A percentile compares a stretch with the other conserved stretches of the same genome.
Conservation (phyloP, 805 yeast genomes). For the Suhomyces vadensis region DNA sequence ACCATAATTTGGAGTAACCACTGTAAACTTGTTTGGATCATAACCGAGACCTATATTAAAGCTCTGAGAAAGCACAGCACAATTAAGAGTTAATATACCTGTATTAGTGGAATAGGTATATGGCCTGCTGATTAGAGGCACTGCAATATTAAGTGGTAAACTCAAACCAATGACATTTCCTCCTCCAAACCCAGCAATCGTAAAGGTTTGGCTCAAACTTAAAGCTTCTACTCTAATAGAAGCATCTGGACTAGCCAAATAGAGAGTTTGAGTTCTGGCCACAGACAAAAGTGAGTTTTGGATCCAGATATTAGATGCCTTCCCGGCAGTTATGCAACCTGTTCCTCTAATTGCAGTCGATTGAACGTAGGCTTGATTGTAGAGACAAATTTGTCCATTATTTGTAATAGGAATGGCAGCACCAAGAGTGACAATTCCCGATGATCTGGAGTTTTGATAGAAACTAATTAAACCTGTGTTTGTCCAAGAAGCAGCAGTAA, state of each 20-base stretch:
- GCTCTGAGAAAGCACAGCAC: conserved; percentile 8
- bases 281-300: conserved; percentile 9
- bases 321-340: conserved; percentile 30
- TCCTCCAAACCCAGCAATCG: conserved; percentile 29
- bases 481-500: conserved; percentile 10
- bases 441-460: conserved; percentile 21
- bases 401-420: conserved; percentile 11
- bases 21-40: conserved; percentile 3
- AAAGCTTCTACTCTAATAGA: conserved; percentile 19
- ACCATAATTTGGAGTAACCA: conserved; percentile 8
- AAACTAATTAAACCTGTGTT: conserved; percentile 25
- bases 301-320: conserved; percentile 12
- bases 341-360: conserved; percentile 21
- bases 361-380: conserved; percentile 24
- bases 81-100: conserved; percentile 23
- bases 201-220: conserved; percentile 19
- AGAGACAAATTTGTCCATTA: conserved; percentile 22
- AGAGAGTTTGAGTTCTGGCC: conserved; percentile 13
- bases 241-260: conserved; percentile 10
- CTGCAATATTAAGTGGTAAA: conserved; percentile 9
- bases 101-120: conserved; percentile 11
- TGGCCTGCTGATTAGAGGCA: neutral
- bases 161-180: conserved; percentile 29
- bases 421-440: conserved; percentile 21
- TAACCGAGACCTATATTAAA: conserved; percentile 15